Conservation (phyloP, 495 filamentous ascomycete species). For the Baudoinia panamericana region DNA sequence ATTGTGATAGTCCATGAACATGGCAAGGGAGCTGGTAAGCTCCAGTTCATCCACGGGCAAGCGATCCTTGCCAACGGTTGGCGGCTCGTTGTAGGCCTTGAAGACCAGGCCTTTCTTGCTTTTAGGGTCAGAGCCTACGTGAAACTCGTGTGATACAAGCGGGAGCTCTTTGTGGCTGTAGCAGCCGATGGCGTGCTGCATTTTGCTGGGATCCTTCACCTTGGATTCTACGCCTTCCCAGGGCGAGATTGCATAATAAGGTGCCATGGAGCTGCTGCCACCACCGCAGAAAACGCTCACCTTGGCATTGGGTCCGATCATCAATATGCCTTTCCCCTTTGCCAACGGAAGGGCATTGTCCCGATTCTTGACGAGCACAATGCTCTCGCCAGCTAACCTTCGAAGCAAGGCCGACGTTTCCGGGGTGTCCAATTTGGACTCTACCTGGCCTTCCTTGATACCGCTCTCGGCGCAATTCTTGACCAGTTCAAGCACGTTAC, state of each 20-base stretch:
- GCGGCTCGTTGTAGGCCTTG: constrained; percentile 46
- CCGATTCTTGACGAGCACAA: constrained; percentile 29
- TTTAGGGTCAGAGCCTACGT: constrained; percentile 15
- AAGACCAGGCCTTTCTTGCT: constrained; percentile 45
- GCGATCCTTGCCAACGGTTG: constrained; percentile 29
- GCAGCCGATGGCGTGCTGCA: constrained; percentile 16
- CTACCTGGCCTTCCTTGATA: constrained; percentile 42
- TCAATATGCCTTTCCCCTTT: constrained; percentile 42
- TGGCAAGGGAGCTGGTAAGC: constrained; percentile 40
- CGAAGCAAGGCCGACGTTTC: constrained; percentile 31
- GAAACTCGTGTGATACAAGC: constrained; percentile 15
- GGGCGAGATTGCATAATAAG: constrained; percentile 64
- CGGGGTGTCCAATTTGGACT: constrained; percentile 30
- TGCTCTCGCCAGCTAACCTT: constrained; percentile 20
- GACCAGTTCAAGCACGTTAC: constrained; percentile 49
- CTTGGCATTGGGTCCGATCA: constrained; percentile 74
- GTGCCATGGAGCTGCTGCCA: constrained; percentile 63
- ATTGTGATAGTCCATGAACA: constrained; percentile 52
- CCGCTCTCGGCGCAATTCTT: constrained; percentile 50
- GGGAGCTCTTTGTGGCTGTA: constrained; percentile 20
- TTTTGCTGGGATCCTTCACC: constrained; percentile 20
- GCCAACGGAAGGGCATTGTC: constrained; percentile 21
- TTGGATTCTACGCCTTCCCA: constrained; percentile 50
- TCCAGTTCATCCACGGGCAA: constrained; percentile 41
- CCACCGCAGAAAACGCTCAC: constrained; percentile 67